Evolutionary conservation across 1,284 basidiomycete genomes (phyloP).

Genomic region (Boletellus deceptivus): DNA sequence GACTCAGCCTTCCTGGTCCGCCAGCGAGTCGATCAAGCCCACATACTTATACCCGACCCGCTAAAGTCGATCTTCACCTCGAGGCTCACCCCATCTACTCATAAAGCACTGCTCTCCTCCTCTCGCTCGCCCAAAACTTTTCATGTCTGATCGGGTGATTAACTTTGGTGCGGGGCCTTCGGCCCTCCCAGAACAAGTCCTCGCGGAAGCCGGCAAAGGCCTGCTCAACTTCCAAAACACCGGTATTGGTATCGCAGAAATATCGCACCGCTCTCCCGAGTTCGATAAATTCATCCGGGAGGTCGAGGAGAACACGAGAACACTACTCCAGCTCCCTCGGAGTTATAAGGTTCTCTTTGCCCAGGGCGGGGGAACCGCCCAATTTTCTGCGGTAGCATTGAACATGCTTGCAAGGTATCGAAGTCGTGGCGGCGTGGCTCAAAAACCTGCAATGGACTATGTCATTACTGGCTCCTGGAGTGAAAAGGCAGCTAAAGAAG

Average conservation of each 20-base stretch:
- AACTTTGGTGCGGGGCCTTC: slow-evolving; percentile 95
- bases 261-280: slow-evolving; percentile 89
- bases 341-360: slow-evolving; percentile 89
- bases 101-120: not conserved
- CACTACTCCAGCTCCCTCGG: slow-evolving; percentile 75
- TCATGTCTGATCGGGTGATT: slow-evolving; percentile 49
- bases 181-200: slow-evolving; percentile 78
- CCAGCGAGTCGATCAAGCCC: too few species aligned
- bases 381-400: slow-evolving; percentile 87
- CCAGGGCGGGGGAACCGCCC: slow-evolving; percentile 87
- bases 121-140: not conserved
- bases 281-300: slow-evolving; percentile 72
- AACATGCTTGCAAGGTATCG: slow-evolving; percentile 84
- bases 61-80: too few species aligned
- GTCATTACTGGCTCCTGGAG: slow-evolving; percentile 92
- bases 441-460: slow-evolving; percentile 76
- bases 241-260: slow-evolving; percentile 91
- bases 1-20: too few species aligned
- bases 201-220: slow-evolving; percentile 75
- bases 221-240: slow-evolving; percentile 85
- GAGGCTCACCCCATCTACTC: not conserved
- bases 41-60: too few species aligned
- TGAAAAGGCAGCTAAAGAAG: slow-evolving; percentile 83
- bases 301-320: slow-evolving; percentile 69
- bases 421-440: slow-evolving; percentile 58